These are phyloP conservation scores for Sporothrix inflata DNA, from an alignment of 2,329 filamentous ascomycete species.

Conservation along the genomic window DNA sequence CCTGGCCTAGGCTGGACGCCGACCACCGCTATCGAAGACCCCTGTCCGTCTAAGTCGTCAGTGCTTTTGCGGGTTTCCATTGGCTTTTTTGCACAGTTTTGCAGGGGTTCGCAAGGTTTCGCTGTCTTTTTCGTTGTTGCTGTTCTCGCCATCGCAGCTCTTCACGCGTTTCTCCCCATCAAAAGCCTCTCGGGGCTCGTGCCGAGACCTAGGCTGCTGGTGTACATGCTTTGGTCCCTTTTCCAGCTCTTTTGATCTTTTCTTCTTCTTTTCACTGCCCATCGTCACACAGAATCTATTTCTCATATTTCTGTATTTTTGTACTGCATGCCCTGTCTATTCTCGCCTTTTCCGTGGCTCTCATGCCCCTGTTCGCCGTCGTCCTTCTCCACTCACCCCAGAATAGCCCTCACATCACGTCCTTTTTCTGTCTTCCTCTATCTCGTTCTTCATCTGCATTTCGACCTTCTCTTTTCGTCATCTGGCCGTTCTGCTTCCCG, in stretches of 20 bases:
- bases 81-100: background rate
- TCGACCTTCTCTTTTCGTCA: background rate
- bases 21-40: background rate
- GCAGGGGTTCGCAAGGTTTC: background rate
- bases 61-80: background rate
- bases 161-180: background rate
- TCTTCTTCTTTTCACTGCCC: background rate
- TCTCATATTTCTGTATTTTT: background rate
- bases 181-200: background rate
- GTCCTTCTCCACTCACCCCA: background rate
- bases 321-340: background rate
- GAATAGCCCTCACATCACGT: background rate
- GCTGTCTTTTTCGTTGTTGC: background rate
- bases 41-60: conserved; percentile 1
- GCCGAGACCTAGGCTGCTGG: background rate
- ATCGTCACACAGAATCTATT: background rate
- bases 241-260: background rate
- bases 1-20: background rate
- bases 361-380: background rate
- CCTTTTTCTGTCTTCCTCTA: background rate
- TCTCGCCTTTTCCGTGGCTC: conserved; percentile 5
- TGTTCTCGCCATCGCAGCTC: background rate
- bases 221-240: background rate
- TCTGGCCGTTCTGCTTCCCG: background rate
- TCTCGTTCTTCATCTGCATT: background rate